Evolutionary conservation across 2,329 filamentous ascomycete genomes (phyloP).

Genomic region (Microsporum ferrugineum): DNA sequence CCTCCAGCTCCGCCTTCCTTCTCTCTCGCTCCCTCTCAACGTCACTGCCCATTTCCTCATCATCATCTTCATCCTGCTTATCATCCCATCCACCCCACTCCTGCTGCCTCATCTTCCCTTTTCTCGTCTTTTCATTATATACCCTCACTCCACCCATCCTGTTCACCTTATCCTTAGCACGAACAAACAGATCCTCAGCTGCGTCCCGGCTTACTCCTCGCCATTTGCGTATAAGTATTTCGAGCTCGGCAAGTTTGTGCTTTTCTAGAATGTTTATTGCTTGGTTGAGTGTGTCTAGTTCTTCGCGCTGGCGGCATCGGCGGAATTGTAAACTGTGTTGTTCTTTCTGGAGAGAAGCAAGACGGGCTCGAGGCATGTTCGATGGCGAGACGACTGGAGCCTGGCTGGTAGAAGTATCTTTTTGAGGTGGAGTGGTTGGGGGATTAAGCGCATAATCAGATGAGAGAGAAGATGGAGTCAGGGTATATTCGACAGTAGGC

Average conservation of each 20-base stretch:
- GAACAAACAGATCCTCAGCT: conserved; percentile 56
- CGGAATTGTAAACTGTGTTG: conserved; percentile 24
- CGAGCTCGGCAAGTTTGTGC: conserved; percentile 44
- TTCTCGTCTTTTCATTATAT: conserved; percentile 42
- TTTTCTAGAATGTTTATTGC: conserved; percentile 41
- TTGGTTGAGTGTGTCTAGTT: conserved; percentile 43
- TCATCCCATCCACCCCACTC: conserved; percentile 29
- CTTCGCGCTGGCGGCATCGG: conserved; percentile 23
- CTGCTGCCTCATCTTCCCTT: conserved; percentile 33
- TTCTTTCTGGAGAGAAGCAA: conserved; percentile 27
- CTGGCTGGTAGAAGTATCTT: background rate
- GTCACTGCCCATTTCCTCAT: conserved; percentile 30
- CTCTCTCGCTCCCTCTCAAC: conserved; percentile 28
- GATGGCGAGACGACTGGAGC: background rate
- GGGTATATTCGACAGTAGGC: background rate
- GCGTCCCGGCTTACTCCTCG: conserved; percentile 47
- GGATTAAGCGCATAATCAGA: background rate
- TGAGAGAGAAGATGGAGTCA: background rate
- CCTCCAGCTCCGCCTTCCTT: conserved; percentile 32
- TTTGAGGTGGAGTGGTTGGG: conserved; percentile 8
- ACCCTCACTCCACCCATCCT: conserved; percentile 52
- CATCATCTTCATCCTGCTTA: conserved; percentile 27
- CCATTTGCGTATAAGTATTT: conserved; percentile 50
- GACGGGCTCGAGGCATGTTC: conserved; percentile 10
- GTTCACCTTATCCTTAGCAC: conserved; percentile 49